Base-by-base conservation (phyloP, 1,139 yeast species). In the Saccharomyces hybrid region DNA sequence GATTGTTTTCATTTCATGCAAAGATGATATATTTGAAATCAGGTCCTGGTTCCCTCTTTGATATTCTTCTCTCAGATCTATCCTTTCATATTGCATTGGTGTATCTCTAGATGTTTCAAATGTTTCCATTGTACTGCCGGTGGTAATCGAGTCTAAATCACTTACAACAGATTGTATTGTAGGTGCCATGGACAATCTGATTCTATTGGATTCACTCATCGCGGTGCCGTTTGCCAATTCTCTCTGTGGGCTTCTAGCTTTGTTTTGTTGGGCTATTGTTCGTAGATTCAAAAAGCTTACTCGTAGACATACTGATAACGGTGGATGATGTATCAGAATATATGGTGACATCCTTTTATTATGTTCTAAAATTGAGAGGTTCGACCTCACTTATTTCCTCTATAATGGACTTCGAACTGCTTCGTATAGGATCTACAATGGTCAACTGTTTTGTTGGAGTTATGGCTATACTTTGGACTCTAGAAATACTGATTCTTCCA, bases 401-500 rank as follows among this genome's bases (percentile, higher is more conserved):
- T 16, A 38, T 38, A 16, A 38, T 5, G 6, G 44, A 19, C 2
- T 51, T 26, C 19, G 52, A 19, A 26, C 21, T n/a, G 32, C n/a
- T 44, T 21, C 6, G 32, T 11, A 58, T 56, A 4, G 55, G 50
- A 44, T 54, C 53, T 27, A 55, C 55, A 12, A 41, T 32, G 34
- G 49, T 9, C 32, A 28, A 46, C 26, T 49, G 42, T 32, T 50
- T 47, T 7, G 51, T 49, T 21, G 55, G 47, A 14, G 56, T 53
- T 9, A 49, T 48, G 5, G 51, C 48, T 1, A 53, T 49, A 38
- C 58, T 59, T 14, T 55, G 50, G 19, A 59, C 56, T 49, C 60
- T 64, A 2, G 56, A 47, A 46, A 67, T 62, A 53, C 72, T 69
- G 8, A 69, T 68, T 48, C 73, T 60, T 8, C 73, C 73, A 53